These are phyloP conservation scores for Gypsophila paniculata DNA, from an alignment of 179 eudicot genomes.

Conservation along the genomic window DNA sequence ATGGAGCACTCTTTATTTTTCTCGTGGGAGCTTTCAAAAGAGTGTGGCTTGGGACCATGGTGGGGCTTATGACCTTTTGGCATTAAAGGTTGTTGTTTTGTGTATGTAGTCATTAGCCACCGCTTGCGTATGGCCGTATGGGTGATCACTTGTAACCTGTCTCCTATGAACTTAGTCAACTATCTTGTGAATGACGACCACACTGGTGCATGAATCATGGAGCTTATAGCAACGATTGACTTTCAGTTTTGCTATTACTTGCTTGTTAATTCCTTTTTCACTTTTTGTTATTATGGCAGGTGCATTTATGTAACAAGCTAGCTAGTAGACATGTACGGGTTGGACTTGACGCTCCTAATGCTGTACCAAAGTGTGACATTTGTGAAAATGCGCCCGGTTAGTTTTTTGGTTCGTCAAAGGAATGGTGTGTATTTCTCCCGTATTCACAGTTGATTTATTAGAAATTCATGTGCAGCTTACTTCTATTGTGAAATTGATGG, in stretches of 20 bases:
- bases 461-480: conserved; percentile 29
- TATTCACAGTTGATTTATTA: background rate
- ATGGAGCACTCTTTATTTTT: background rate
- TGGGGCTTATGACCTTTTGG: conserved; percentile 8
- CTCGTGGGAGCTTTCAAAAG: background rate
- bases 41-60: background rate
- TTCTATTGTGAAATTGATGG: conserved; percentile 41
- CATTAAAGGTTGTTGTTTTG: background rate
- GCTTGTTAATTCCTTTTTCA: background rate
- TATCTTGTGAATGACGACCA: background rate
- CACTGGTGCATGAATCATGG: background rate
- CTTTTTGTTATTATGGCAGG: conserved; percentile 19
- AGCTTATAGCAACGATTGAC: background rate
- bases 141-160: too few species aligned
- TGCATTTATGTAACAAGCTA: conserved; percentile 36
- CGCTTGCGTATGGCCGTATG: too few species aligned
- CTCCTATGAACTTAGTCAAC: too few species aligned
- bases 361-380: conserved; percentile 37
- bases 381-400: conserved; percentile 42
- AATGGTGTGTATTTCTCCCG: background rate
- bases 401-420: conserved; percentile 15
- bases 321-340: conserved; percentile 39
- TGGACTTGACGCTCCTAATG: conserved; percentile 39
- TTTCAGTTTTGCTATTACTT: background rate
- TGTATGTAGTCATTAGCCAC: too few species aligned